These are phyloP conservation scores for Fomitopsis serialis DNA, from an alignment of 768 basidiomycete genomes.

Conservation along the genomic window DNA sequence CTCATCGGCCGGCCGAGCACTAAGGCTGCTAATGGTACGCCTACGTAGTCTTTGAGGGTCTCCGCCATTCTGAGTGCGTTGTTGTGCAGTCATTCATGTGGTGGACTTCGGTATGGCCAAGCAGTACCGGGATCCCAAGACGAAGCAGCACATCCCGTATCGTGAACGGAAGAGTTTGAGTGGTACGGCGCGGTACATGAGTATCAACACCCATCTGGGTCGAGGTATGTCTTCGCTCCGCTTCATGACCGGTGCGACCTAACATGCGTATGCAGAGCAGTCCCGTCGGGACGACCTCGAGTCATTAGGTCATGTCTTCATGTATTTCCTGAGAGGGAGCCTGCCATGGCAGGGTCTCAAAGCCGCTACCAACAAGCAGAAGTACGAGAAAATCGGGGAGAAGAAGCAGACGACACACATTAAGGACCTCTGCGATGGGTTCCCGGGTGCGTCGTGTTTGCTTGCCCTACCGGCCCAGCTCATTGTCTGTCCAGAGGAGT, in stretches of 20 bases:
- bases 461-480: neutral
- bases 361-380: conserved; percentile 99
- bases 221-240: conserved; percentile 55
- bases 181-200: conserved; percentile 99
- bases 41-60: neutral
- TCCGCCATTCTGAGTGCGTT: neutral
- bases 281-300: conserved; percentile 95
- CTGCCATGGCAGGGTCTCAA: conserved; percentile 99
- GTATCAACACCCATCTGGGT: conserved; percentile 97
- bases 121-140: conserved; percentile 98
- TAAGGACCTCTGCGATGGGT: conserved; percentile 94
- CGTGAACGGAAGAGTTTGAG: conserved; percentile 95
- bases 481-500: conserved; percentile 70
- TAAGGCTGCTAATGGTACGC: conserved; percentile 78
- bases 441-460: conserved; percentile 56
- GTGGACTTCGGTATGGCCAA: conserved; percentile 99
- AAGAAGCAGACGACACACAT: conserved; percentile 99
- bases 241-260: conserved; percentile 4
- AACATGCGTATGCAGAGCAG: conserved; percentile 53
- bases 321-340: conserved; percentile 97
- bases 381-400: conserved; percentile 99
- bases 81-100: conserved; percentile 71
- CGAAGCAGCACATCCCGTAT: conserved; percentile 99
- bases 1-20: conserved; percentile 92
- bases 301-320: conserved; percentile 99